These are phyloP conservation scores for Amanita subjunquillea DNA, from an alignment of 768 basidiomycete genomes.

Conservation along the genomic window DNA sequence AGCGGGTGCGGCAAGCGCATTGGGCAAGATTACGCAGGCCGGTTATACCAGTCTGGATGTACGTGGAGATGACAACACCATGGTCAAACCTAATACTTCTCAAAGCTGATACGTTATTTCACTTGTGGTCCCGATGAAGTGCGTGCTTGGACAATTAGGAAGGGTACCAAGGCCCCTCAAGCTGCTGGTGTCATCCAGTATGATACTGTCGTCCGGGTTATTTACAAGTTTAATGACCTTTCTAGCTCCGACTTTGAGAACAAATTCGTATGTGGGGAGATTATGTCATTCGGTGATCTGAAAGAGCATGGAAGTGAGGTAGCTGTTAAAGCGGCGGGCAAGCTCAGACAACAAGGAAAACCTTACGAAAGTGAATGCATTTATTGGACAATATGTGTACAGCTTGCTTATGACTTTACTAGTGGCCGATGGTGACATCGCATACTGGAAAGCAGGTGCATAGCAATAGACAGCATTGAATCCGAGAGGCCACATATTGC, in stretches of 20 bases:
- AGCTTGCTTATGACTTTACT: not conserved
- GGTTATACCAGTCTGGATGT: slow-evolving; percentile 86
- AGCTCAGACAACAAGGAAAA: slow-evolving; percentile 92
- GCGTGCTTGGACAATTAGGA: slow-evolving; percentile 95
- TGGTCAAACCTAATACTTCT: not conserved
- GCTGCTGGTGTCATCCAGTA: slow-evolving; percentile 98
- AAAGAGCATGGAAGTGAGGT: slow-evolving; percentile 85
- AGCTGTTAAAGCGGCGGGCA: slow-evolving; percentile 91
- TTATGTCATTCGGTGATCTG: slow-evolving; percentile 87
- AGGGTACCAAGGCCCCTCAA: slow-evolving; percentile 90
- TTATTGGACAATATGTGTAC: slow-evolving; percentile 4
- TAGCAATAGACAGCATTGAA: slow-evolving; percentile 11
- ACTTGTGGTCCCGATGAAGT: slow-evolving; percentile 97
- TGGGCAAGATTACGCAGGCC: slow-evolving; percentile 92
- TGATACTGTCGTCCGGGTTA: slow-evolving; percentile 16
- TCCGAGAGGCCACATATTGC: not conserved
- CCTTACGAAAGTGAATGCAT: slow-evolving; percentile 78
- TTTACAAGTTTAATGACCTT: not conserved
- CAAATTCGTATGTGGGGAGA: slow-evolving; percentile 96
- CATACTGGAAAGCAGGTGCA: slow-evolving; percentile 81
- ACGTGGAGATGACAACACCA: slow-evolving; percentile 13
- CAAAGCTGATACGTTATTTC: slow-evolving; percentile 87
- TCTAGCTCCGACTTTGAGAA: slow-evolving; percentile 90
- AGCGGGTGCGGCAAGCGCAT: slow-evolving; percentile 60
- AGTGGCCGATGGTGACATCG: slow-evolving; percentile 88